phyloP scores from a whole-genome alignment of 257 asterid genomes.

The Gentiana straminea region DNA sequence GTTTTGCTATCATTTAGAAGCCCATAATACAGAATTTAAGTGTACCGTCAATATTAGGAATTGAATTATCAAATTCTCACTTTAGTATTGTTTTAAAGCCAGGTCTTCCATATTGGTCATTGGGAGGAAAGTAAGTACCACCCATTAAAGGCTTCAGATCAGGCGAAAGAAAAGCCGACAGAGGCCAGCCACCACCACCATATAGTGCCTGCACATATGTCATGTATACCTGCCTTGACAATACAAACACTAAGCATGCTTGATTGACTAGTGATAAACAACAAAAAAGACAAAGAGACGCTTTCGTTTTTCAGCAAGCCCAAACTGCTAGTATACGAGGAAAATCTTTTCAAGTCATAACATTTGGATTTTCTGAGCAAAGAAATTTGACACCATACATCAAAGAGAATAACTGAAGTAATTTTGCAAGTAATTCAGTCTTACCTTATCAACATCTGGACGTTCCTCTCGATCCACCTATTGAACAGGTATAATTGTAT shows the following conservation, averaged over 20 bases:
- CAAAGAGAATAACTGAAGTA: not conserved
- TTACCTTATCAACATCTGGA: constrained; percentile 95
- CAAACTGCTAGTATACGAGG: no score
- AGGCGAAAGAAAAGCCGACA: constrained; percentile 84
- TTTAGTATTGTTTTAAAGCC: constrained; percentile 86
- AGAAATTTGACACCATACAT: not conserved
- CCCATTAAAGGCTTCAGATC: constrained; percentile 96
- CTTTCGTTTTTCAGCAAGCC: no score
- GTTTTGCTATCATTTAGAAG: no score
- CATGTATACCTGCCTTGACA: constrained; percentile 69
- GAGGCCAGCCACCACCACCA: constrained; percentile 99
- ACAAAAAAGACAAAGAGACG: no score
- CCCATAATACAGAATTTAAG: not conserved
- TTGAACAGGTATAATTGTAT: constrained; percentile 1
- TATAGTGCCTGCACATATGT: constrained; percentile 88
- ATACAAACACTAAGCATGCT: not conserved
- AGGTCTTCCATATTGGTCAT: constrained; percentile 84
- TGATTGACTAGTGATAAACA: no score
- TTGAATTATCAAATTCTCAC: constrained; percentile 22
- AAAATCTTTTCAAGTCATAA: no score
- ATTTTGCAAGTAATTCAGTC: no score
- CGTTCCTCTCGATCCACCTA: constrained; percentile 98
- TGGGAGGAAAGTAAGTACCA: constrained; percentile 96
- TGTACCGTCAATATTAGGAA: not conserved
- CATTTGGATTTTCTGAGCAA: no score